Evolutionary conservation across 176 grass and related monocot species (phyloP).

Genomic region (Eremochloa ophiuroides): DNA sequence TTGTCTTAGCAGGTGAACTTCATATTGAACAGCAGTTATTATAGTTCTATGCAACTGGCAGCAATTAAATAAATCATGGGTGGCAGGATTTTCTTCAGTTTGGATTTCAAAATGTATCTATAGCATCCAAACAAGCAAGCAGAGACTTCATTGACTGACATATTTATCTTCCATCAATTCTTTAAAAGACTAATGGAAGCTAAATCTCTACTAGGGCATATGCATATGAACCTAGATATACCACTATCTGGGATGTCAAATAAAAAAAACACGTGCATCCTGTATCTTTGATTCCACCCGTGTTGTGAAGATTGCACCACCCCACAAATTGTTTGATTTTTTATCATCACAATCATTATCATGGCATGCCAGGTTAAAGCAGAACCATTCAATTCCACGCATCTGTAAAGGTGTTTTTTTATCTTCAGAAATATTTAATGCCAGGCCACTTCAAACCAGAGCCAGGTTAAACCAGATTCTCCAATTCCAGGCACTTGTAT

Average conservation of each 20-base stretch:
- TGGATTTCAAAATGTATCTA: not conserved
- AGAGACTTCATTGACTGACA: not conserved
- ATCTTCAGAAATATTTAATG: not conserved
- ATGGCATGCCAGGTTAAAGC: not conserved
- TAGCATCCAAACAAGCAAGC: conserved; percentile 6
- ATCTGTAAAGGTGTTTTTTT: not conserved
- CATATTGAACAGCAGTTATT: not conserved
- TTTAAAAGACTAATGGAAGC: not conserved
- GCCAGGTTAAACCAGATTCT: not conserved
- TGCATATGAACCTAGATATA: not conserved
- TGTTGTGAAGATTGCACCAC: not conserved
- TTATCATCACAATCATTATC: not conserved
- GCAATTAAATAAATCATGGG: not conserved
- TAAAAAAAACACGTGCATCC: not conserved
- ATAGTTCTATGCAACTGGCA: not conserved
- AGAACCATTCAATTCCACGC: not conserved
- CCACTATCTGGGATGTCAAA: not conserved
- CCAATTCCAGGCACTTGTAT: not conserved
- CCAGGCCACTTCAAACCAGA: not conserved
- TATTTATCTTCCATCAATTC: not conserved
- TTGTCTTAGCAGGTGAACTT: conserved; percentile 9
- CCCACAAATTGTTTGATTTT: not conserved
- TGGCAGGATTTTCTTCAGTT: not conserved
- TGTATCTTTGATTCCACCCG: not conserved
- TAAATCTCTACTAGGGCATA: not conserved